phyloP scores from a whole-genome alignment of 176 grass and related monocot genomes.

The Musa troglodytarum region DNA sequence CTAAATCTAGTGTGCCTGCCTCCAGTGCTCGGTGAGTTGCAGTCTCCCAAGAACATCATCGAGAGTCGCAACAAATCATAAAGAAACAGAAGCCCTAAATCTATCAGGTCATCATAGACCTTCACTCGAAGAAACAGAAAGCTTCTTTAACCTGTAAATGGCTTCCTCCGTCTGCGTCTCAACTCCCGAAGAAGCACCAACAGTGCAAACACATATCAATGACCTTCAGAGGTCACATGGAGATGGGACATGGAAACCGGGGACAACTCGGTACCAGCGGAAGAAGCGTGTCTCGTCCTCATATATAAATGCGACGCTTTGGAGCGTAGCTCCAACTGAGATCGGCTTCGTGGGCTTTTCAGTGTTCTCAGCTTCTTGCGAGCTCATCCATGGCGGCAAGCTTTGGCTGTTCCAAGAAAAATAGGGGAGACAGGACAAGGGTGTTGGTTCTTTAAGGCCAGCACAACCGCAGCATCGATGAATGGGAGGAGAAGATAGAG shows the following conservation, averaged over 20 bases:
- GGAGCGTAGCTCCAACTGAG: constrained; percentile 1
- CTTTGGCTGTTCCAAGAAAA: background rate
- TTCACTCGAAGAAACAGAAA: too few relatives aligned
- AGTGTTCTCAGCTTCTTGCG: background rate
- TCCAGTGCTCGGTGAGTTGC: background rate
- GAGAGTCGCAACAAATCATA: background rate
- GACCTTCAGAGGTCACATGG: constrained; percentile 4
- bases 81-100: background rate
- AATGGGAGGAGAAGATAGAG: too few relatives aligned
- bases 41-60: background rate
- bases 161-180: background rate
- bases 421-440: background rate
- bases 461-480: too few relatives aligned
- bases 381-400: background rate
- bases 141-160: background rate
- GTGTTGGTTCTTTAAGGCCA: too few relatives aligned
- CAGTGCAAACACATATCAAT: background rate
- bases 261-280: constrained; percentile 6
- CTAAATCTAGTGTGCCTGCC: constrained; percentile 9
- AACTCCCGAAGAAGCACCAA: background rate
- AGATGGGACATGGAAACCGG: background rate
- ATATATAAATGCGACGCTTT: background rate
- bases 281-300: constrained; percentile 5
- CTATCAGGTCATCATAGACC: background rate
- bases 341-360: background rate